Base-by-base conservation (phyloP, 192 early-diverging fungal genomes). In the Coemansia erecta region DNA sequence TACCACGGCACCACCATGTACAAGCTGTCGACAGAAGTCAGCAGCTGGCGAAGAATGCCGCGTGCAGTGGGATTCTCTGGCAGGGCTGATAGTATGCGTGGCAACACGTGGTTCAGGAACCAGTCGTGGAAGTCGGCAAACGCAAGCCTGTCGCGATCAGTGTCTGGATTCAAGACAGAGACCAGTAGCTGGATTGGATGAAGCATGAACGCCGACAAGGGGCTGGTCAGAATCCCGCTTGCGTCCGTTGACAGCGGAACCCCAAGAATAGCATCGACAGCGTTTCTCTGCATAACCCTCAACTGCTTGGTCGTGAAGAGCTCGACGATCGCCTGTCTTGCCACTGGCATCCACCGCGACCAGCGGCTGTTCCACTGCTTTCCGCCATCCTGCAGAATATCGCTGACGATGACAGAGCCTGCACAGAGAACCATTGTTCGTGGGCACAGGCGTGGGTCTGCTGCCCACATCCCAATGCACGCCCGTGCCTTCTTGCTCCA, bases 91-190 rank as follows among this genome's bases (percentile, higher is more conserved):
- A 78, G 22, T 12, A 66, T 48, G 40, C 18, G 39, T 4, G 58
- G 65, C 49, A 72, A 58, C 17, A 68, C 51, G 12, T 71, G 70
- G 6, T 45, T 56, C 10, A 64, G 3, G 47, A 78, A 78, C 75
- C 75, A 78, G 56, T 78, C 75, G 21, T 59, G 50, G 13, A 19
- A 58, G 24, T 67, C 65, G 1, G 75, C 69, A 68, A 78, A 78
- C n/a, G 66, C 49, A 14, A 72, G 51, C 11, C 28, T 26, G 13
- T 54, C 45, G 44, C 40, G 50, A 14, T 51, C 59, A 13, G 26
- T 23, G 15, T 39, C 46, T 37, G 63, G 56, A 2, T 31, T 54
- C 18, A 72, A 31, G 17, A 63, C n/a, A 40, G 54, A 45, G 11
- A 40, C 22, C 41, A 78, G 56, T 31, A 65, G 46, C 13, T 33